Evolutionary conservation across 306 rosid species (phyloP).

Genomic region (Cicer chorassanicum): DNA sequence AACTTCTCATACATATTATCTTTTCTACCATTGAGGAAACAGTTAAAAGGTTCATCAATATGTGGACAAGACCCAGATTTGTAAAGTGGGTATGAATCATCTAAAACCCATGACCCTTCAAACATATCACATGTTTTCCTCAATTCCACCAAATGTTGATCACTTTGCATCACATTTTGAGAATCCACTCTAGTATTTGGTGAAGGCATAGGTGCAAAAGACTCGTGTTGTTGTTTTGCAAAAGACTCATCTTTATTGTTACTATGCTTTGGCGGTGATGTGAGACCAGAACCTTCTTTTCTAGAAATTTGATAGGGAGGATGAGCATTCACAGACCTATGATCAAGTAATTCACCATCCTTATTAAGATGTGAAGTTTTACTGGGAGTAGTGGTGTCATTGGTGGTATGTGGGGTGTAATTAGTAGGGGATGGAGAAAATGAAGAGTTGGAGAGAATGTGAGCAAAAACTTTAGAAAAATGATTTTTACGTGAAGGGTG

Average conservation of each 20-base stretch:
- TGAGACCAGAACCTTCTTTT: constrained; percentile 43
- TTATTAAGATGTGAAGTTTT: not conserved
- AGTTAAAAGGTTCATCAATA: constrained; percentile 77
- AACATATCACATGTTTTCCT: constrained; percentile 62
- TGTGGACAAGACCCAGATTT: constrained; percentile 70
- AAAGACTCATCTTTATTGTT: not conserved
- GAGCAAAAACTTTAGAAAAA: constrained; percentile 47
- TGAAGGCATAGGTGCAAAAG: constrained; percentile 11
- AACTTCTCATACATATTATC: constrained; percentile 60
- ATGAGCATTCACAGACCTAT: too few relatives aligned
- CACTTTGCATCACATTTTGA: constrained; percentile 40
- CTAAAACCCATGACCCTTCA: constrained; percentile 79
- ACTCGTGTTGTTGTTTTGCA: not conserved
- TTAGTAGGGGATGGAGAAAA: constrained; percentile 14
- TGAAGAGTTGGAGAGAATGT: constrained; percentile 50
- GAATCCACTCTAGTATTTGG: constrained; percentile 12
- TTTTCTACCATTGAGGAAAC: constrained; percentile 66
- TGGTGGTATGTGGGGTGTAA: constrained; percentile 9
- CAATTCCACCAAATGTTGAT: constrained; percentile 38
- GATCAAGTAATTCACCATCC: not conserved
- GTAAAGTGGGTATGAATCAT: constrained; percentile 75
- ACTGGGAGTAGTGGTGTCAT: not conserved
- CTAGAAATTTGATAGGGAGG: constrained; percentile 39
- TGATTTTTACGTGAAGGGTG: constrained; percentile 47
- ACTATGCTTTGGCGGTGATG: not conserved